These are phyloP conservation scores for Cystobasidium tubakii DNA, from an alignment of 768 basidiomycete genomes.

Conservation along the genomic window DNA sequence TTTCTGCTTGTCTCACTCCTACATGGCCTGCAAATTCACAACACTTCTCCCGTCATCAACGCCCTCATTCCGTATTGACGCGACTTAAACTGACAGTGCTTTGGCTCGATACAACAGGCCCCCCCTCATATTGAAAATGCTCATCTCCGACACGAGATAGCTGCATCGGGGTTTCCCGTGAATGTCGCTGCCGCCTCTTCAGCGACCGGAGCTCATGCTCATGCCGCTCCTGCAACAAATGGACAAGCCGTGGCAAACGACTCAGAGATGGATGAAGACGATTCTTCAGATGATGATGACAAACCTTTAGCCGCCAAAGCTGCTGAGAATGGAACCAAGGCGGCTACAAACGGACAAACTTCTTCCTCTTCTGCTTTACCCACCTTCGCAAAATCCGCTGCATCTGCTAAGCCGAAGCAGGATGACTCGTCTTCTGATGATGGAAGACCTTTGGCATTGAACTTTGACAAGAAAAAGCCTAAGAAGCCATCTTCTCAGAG, in stretches of 20 bases:
- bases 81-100: neutral
- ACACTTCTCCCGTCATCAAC: neutral
- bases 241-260: conserved; percentile 39
- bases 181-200: conserved; percentile 6
- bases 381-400: conserved; percentile 3
- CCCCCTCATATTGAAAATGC: conserved; percentile 21
- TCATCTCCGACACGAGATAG: conserved; percentile 28
- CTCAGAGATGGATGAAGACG: conserved; percentile 49
- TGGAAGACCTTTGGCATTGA: conserved; percentile 49
- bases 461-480: conserved; percentile 18
- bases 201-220: conserved; percentile 16
- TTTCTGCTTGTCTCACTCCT: neutral
- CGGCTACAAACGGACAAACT: neutral
- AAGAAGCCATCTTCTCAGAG: conserved; percentile 13
- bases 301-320: conserved; percentile 48
- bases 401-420: conserved; percentile 47
- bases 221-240: conserved; percentile 23
- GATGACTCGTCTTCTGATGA: conserved; percentile 10
- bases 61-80: neutral
- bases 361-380: neutral
- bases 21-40: neutral
- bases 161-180: conserved; percentile 22
- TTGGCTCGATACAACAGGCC: neutral
- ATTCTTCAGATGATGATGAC: conserved; percentile 47
- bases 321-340: neutral